Base-by-base conservation (phyloP, 2,329 filamentous ascomycete genomes). In the Aaosphaeria pasadenensis region DNA sequence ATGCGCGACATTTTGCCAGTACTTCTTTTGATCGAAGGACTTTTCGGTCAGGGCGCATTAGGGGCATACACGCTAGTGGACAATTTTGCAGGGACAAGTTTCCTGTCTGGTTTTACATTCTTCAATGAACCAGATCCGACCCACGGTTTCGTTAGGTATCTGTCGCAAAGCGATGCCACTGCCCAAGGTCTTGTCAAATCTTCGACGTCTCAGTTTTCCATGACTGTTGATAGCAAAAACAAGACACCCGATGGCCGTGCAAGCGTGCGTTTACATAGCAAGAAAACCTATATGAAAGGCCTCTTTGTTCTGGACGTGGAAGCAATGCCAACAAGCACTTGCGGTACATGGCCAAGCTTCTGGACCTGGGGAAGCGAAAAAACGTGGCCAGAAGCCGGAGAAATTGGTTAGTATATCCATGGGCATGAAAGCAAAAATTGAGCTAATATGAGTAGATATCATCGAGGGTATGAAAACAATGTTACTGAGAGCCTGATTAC, bases 321-420 rank as follows among this genome's bases (percentile, higher is more conserved):
- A 5, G 69, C 73, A 48, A 71, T 71, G 63, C 70, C 71, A 0
- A 59, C 47, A n/a, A 47, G 35, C 24, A 46, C 48, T 33, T 74
- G 68, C 49, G 70, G 70, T 6, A 41, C 39, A 7, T 74, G 72
- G 71, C 71, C 72, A 3, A 68, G 69, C 1, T 71, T 70, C 46
- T 74, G 72, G 71, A 61, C 45, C 2, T 55, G 69, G 17, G 71
- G 69, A n/a, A 28, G 48, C 3, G 47, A 58, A n/a, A 43, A 47
- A 32, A 38, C 42, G 6, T 65, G 62, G 59, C 60, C 62, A 4
- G 39, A n/a, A 1, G 45, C 50, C 28, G 57, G 58, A 45, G 50
- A 60, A 44, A 73, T 60, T n/a, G 17, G 17, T 24, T 24, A 24
- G 17, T 24, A 24, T 24, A 24, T 24, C 17, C 17, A 24, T 24